phyloP scores from a whole-genome alignment of 352 stramenopile genomes.

The Peronosclerospora sorghi region DNA sequence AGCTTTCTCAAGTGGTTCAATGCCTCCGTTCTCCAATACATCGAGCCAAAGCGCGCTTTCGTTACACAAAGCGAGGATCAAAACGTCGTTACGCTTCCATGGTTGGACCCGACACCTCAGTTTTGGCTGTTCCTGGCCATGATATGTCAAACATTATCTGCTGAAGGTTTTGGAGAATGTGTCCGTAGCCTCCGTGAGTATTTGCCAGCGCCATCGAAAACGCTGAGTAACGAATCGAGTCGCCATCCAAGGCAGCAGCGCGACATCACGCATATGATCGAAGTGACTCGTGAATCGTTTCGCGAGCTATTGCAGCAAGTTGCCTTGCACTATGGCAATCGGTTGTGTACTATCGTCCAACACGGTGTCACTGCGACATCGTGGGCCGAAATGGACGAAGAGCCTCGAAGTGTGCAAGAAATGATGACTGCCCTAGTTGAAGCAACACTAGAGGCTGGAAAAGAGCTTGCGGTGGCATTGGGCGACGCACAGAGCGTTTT shows the following conservation, averaged over 20 bases:
- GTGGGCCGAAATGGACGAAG: slow-evolving; percentile 49
- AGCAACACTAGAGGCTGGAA: slow-evolving; percentile 37
- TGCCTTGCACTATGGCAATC: slow-evolving; percentile 45
- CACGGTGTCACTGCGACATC: slow-evolving; percentile 32
- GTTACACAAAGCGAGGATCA: slow-evolving; percentile 8
- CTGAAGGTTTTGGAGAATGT: slow-evolving; percentile 57
- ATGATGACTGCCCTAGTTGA: slow-evolving; percentile 54
- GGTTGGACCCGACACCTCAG: slow-evolving; percentile 43
- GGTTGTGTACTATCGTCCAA: slow-evolving; percentile 33
- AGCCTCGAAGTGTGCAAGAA: slow-evolving; percentile 59
- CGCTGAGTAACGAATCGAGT: slow-evolving; percentile 3
- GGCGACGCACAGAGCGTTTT: slow-evolving; percentile 50
- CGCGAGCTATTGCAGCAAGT: slow-evolving; percentile 51
- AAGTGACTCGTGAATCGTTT: slow-evolving; percentile 54
- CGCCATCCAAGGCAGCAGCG: slow-evolving; percentile 20
- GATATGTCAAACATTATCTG: slow-evolving; percentile 50
- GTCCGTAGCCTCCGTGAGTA: slow-evolving; percentile 62
- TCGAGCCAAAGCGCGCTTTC: slow-evolving; percentile 57
- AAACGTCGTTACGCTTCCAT: slow-evolving; percentile 33
- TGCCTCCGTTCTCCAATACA: slow-evolving; percentile 44
- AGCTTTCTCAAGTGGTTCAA: slow-evolving; percentile 80
- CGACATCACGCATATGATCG: slow-evolving; percentile 67
- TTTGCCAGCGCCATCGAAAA: slow-evolving; percentile 27
- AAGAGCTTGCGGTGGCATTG: slow-evolving; percentile 49
- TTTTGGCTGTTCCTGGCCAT: slow-evolving; percentile 68